Percentiles rank a stretch among this genome's conserved stretches.
phyloP scores from a whole-genome alignment of 805 yeast genomes.

The Dipodascus albidus region DNA sequence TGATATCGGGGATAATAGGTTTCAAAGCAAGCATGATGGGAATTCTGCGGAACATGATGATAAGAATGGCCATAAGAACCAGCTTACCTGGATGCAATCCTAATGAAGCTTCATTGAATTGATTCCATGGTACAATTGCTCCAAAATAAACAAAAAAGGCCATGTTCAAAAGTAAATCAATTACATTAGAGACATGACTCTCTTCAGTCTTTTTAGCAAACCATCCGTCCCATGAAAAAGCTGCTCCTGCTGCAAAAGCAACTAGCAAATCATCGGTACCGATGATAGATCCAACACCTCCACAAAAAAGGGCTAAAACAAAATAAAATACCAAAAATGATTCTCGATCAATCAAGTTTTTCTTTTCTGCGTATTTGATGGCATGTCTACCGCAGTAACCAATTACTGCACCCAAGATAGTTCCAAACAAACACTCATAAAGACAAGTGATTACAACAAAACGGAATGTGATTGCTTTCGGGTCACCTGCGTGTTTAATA shows the following conservation, averaged over 20 bases:
- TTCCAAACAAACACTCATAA: constrained; percentile 76
- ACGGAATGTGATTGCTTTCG: constrained; percentile 59
- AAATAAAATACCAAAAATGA: constrained; percentile 79
- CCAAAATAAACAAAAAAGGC: constrained; percentile 87
- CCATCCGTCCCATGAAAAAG: constrained; percentile 92
- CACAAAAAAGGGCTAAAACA: constrained; percentile 70
- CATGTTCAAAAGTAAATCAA: constrained; percentile 71
- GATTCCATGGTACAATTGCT: constrained; percentile 80
- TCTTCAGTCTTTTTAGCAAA: constrained; percentile 75
- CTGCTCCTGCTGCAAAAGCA: constrained; percentile 86
- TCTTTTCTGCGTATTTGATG: constrained; percentile 61
- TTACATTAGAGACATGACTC: constrained; percentile 80
- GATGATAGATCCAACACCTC: constrained; percentile 78
- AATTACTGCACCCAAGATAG: constrained; percentile 56
- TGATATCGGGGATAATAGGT: constrained; percentile 75
- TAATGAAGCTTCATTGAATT: constrained; percentile 47
- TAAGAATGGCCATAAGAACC: constrained; percentile 59
- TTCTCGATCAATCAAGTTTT: constrained; percentile 70
- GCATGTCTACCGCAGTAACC: constrained; percentile 64
- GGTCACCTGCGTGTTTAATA: constrained; percentile 52
- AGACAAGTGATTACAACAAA: constrained; percentile 70
- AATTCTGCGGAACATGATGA: constrained; percentile 64
- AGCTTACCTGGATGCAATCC: constrained; percentile 76
- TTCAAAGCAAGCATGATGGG: constrained; percentile 71
- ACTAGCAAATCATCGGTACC: constrained; percentile 86